phyloP scores from a whole-genome alignment of 805 yeast genomes.

The Teunomyces tritomae region DNA sequence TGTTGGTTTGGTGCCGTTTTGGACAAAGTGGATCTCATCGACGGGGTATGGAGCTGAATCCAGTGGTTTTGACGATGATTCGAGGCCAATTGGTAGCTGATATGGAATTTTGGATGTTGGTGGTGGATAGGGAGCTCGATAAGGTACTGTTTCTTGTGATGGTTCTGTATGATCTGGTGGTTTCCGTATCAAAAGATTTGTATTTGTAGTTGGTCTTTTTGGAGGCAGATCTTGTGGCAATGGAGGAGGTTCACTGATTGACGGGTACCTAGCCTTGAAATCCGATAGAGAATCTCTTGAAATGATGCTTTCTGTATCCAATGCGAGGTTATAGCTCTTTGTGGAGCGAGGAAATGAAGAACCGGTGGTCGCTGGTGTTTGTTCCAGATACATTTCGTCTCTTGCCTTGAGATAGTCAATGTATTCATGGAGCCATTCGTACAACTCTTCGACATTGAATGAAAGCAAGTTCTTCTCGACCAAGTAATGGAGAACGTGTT shows the following conservation, averaged over 20 bases:
- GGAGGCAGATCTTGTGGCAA: constrained; percentile 1
- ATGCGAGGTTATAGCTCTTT: constrained; percentile 2
- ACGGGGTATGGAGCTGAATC: not conserved
- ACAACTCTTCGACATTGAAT: constrained; percentile 35
- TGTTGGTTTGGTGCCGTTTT: not conserved
- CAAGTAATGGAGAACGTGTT: constrained; percentile 28
- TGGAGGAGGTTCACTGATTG: constrained; percentile 2
- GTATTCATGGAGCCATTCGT: constrained; percentile 39
- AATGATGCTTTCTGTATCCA: not conserved
- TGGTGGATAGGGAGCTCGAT: not conserved
- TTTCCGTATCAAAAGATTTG: no score
- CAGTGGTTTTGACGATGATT: not conserved
- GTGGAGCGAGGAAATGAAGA: constrained; percentile 1
- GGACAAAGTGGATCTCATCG: not conserved
- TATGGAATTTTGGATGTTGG: not conserved
- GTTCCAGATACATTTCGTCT: constrained; percentile 13
- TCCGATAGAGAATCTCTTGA: not conserved
- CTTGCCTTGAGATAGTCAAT: constrained; percentile 33
- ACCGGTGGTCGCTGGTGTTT: not conserved
- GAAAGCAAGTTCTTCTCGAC: constrained; percentile 25
- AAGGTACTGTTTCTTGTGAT: not conserved
- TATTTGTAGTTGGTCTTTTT: not conserved
- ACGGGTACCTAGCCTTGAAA: constrained; percentile 9
- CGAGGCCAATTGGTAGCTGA: not conserved
- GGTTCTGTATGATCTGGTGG: constrained; percentile 1